Evolutionary conservation across 768 basidiomycete genomes (phyloP).

Genomic region (Phanerodontia chrysosporium): DNA sequence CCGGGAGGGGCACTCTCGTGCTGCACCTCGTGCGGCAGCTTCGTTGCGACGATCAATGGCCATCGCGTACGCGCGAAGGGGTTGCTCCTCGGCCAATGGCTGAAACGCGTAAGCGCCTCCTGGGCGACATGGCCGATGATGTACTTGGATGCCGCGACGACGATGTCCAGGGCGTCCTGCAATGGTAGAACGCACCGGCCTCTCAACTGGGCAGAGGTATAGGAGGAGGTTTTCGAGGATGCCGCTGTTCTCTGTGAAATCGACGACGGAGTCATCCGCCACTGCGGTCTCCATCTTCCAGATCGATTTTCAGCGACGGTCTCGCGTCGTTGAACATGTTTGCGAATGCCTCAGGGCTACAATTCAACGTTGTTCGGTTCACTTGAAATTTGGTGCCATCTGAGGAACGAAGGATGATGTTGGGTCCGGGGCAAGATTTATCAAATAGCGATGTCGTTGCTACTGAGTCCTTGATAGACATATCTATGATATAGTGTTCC

Average conservation of each 20-base stretch:
- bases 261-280: constrained; percentile 3
- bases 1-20: neutral
- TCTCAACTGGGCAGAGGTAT: constrained; percentile 12
- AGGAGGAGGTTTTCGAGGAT: constrained; percentile 11
- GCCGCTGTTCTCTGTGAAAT: constrained; percentile 14
- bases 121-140: constrained; percentile 11
- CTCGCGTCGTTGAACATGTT: neutral
- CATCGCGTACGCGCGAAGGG: neutral
- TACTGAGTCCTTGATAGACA: neutral
- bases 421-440: neutral
- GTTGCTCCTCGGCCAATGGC: neutral
- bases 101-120: neutral
- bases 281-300: neutral
- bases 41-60: neutral
- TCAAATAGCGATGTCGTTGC: neutral
- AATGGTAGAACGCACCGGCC: neutral
- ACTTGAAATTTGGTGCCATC: constrained; percentile 1
- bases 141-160: constrained; percentile 20
- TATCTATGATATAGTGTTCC: too few species aligned
- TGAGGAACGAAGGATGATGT: constrained; percentile 4
- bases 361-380: neutral
- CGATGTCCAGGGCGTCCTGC: neutral
- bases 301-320: neutral
- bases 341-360: neutral
- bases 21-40: neutral